Conservation (phyloP, 2,329 filamentous ascomycete species). For the Fusarium chlamydosporum region DNA sequence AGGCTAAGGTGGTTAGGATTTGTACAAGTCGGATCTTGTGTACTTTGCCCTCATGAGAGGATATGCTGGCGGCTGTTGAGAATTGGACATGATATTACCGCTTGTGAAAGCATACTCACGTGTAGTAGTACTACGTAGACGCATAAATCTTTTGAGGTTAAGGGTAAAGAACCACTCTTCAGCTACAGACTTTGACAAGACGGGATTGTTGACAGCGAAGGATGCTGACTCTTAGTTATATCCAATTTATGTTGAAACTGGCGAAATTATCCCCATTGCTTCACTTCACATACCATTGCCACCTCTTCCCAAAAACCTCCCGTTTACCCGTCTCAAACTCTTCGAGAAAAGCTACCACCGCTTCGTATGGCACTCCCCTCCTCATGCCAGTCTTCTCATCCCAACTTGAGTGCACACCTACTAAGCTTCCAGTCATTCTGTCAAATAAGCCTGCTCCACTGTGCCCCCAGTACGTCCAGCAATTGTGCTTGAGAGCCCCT, state of each 20-base stretch:
- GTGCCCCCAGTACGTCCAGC: slow-evolving; percentile 72
- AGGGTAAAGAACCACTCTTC: slow-evolving; percentile 13
- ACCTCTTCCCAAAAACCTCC: slow-evolving; percentile 13
- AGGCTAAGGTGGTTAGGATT: slow-evolving; percentile 9
- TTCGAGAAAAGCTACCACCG: slow-evolving; percentile 58
- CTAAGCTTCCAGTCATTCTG: slow-evolving; percentile 55
- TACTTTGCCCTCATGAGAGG: slow-evolving; percentile 18
- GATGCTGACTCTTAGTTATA: background rate
- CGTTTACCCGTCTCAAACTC: slow-evolving; percentile 40
- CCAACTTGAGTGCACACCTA: slow-evolving; percentile 69
- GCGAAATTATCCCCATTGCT: background rate
- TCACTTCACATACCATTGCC: slow-evolving; percentile 38
- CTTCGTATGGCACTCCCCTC: slow-evolving; percentile 63
- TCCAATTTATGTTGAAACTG: background rate
- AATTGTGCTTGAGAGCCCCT: slow-evolving; percentile 66
- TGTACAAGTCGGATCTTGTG: slow-evolving; percentile 24
- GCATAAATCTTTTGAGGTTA: slow-evolving; percentile 25
- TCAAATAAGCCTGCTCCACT: slow-evolving; percentile 65
- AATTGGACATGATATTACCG: slow-evolving; percentile 34
- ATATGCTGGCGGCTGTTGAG: slow-evolving; percentile 17
- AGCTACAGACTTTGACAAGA: no score
- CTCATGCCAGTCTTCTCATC: slow-evolving; percentile 66
- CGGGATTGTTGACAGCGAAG: background rate
- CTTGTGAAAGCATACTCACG: slow-evolving; percentile 30
- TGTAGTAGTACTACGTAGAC: slow-evolving; percentile 30